These are phyloP conservation scores for Strobilomyces dryophilus DNA, from an alignment of 768 basidiomycete genomes.

Conservation along the genomic window DNA sequence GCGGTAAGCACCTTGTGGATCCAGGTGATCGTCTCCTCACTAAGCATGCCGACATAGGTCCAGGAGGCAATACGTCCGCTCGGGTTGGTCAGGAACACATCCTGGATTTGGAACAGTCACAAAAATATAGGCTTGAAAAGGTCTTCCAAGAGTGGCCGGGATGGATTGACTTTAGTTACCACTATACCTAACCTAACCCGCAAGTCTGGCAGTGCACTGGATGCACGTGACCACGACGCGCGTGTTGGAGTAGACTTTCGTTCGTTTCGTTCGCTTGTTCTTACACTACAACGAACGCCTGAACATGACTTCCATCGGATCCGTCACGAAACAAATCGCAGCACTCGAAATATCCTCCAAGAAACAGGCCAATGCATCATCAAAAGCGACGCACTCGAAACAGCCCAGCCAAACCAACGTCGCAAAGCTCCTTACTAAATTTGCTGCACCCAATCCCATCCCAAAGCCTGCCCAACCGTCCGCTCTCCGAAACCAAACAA, in stretches of 20 bases:
- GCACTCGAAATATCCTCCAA: constrained; percentile 60
- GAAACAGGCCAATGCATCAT: constrained; percentile 36
- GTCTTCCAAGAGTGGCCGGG: constrained; percentile 48
- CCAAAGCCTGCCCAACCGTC: constrained; percentile 34
- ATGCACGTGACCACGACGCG: constrained; percentile 29
- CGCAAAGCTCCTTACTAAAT: constrained; percentile 71
- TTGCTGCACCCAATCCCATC: constrained; percentile 55
- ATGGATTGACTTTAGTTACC: constrained; percentile 56
- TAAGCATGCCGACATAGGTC: constrained; percentile 34
- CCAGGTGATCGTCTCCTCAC: neutral
- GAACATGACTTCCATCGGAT: constrained; percentile 44
- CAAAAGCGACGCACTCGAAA: constrained; percentile 40
- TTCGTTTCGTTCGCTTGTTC: too few species aligned
- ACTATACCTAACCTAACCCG: too few species aligned
- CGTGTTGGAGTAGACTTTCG: constrained; percentile 12
- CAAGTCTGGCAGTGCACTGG: too few species aligned
- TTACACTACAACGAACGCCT: neutral
- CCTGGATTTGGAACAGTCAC: constrained; percentile 26
- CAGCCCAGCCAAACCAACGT: constrained; percentile 58
- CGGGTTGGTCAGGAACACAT: constrained; percentile 47
- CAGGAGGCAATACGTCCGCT: constrained; percentile 45
- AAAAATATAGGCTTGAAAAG: constrained; percentile 39
- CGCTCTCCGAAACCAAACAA: constrained; percentile 40
- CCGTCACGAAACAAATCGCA: constrained; percentile 64
- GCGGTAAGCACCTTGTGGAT: constrained; percentile 32